Evolutionary conservation across 2,329 filamentous ascomycete genomes (phyloP).

Genomic region (Microcyclosporella mali): DNA sequence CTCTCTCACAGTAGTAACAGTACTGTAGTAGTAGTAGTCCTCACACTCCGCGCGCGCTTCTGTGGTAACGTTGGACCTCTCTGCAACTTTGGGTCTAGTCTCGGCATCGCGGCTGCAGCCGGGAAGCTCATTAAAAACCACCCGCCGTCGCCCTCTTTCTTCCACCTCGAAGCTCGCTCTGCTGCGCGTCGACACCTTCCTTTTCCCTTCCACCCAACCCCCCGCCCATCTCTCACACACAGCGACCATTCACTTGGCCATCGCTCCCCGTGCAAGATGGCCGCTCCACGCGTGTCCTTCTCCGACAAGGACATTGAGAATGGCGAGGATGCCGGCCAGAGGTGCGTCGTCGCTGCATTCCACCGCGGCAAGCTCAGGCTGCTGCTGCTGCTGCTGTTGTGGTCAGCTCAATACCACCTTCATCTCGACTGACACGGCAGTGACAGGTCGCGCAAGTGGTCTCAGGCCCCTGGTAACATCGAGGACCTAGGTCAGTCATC

Average conservation of each 20-base stretch:
- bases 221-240: conserved; percentile 6
- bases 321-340: conserved; percentile 22
- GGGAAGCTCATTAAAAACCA: too few species aligned
- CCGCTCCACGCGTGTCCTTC: conserved; percentile 36
- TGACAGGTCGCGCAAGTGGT: conserved; percentile 34
- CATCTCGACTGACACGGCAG: conserved; percentile 11
- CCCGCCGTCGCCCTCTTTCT: too few species aligned
- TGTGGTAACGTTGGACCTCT: too few species aligned
- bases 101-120: too few species aligned
- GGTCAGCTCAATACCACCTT: background rate
- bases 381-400: conserved; percentile 5
- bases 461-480: conserved; percentile 35
- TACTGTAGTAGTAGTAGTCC: too few species aligned
- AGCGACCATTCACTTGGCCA: conserved; percentile 30
- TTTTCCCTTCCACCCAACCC: conserved; percentile 7
- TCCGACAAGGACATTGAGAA: conserved; percentile 36
- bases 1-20: too few species aligned
- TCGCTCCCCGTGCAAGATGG: conserved; percentile 28
- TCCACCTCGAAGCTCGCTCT: too few species aligned
- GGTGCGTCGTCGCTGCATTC: conserved; percentile 10
- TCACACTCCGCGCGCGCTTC: too few species aligned
- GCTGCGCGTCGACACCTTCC: too few species aligned
- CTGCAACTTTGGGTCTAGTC: too few species aligned
- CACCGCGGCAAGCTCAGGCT: conserved; percentile 1
- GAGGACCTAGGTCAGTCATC: conserved; percentile 36